Evolutionary conservation across 768 basidiomycete genomes (phyloP), one percentile per base, ranked within the genome.

Genomic region (Russula vinacea): DNA sequence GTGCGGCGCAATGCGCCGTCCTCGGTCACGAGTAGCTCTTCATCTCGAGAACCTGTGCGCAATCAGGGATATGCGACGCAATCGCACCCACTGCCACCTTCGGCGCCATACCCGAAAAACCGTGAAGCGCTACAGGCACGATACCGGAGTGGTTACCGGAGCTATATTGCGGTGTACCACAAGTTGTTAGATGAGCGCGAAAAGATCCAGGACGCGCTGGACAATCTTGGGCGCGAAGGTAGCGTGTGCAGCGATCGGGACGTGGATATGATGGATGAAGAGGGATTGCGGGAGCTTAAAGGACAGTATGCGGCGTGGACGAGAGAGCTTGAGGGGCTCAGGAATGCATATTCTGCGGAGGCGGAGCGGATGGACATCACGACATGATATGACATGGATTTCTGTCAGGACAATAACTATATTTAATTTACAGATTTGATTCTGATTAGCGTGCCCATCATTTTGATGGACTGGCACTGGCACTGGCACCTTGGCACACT

Each of bases 281-380:
- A 86, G 39, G 85, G 84, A 17, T 65, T 87, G 62, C 62, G 73
- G 58, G 77, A 76, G 59, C 69, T 87, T 29, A 77, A 74, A 57
- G 68, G 69, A 10, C 78, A 81, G 10, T 78, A 85, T 69, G 75
- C 77, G 63, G 75, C 75, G 49, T 76, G 81, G 65, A 76, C 78
- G 68, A 78, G 77, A n/a, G 86, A 88, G 68, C 70, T 89, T 42
- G 78, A 82, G 70, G 76, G 71, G 58, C 84, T 88, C 54, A 78
- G 71, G 22, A 72, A 74, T 7, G 72, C 77, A 29, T 81, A 78
- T 65, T 68, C 68, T 66, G 71, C 70, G 42, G 70, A 71, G 52
- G 69, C 64, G 51, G 69, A 70, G 50, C 66, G 67, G 54, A 61
- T 61, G 64, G 64, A 65, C 24, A 51, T 65, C 17, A 39, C 39